A percentile compares a stretch with the other conserved stretches of the same genome.
These are phyloP conservation scores for Phoma sp. DNA, from an alignment of 2,329 filamentous ascomycete species.

Conservation along the genomic window DNA sequence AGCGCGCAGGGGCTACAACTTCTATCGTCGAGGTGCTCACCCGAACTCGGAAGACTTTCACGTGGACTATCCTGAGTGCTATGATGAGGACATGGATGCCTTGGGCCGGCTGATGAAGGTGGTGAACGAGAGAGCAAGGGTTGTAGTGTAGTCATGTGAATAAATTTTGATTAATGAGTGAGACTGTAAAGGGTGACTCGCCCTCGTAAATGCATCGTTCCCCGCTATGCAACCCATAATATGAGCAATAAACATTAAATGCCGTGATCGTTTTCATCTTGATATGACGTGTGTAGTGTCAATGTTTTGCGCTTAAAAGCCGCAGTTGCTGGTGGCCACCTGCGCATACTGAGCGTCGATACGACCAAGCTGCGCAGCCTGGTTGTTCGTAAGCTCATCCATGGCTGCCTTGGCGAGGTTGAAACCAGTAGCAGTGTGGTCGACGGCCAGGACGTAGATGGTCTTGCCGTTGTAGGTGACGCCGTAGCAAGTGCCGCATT, in stretches of 20 bases:
- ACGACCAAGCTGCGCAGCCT: slow-evolving; percentile 53
- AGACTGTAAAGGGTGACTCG: slow-evolving; percentile 17
- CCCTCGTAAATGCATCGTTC: slow-evolving; percentile 6
- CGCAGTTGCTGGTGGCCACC: slow-evolving; percentile 48
- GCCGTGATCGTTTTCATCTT: not conserved
- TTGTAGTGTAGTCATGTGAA: not conserved
- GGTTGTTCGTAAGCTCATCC: slow-evolving; percentile 56
- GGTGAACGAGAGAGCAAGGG: not conserved
- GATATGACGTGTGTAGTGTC: not conserved
- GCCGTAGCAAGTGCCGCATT: slow-evolving; percentile 62
- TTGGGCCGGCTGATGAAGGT: not conserved
- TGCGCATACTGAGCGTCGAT: slow-evolving; percentile 51
- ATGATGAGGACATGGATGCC: not conserved
- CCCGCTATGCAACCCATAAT: slow-evolving; percentile 10
- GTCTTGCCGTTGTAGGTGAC: slow-evolving; percentile 56
- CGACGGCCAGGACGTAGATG: slow-evolving; percentile 59
- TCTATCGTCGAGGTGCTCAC: no score
- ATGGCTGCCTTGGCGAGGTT: slow-evolving; percentile 58
- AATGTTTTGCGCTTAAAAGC: slow-evolving; percentile 19
- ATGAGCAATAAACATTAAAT: slow-evolving; percentile 18
- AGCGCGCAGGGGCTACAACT: no score
- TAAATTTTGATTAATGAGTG: slow-evolving; percentile 1
- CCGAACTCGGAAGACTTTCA: no score
- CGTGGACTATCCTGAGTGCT: not conserved
- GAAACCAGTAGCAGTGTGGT: slow-evolving; percentile 56